phyloP scores from a whole-genome alignment of 352 stramenopile species.

The Phytophthora fragariaefolia region DNA sequence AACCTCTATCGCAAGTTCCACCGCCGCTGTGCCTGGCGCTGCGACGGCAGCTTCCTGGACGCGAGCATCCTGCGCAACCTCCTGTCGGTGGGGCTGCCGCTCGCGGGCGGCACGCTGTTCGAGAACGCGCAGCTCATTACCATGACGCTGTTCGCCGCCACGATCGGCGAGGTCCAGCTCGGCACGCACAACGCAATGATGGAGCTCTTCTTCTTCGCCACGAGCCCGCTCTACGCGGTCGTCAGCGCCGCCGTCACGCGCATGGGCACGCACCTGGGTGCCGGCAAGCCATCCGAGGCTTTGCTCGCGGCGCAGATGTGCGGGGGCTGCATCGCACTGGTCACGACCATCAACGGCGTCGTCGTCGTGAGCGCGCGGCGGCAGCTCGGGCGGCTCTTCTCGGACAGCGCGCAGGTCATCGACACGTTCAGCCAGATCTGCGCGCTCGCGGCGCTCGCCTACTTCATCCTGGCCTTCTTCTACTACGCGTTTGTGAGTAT shows the following conservation, averaged over 20 bases:
- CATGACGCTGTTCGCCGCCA: conserved; percentile 78
- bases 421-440: conserved; percentile 69
- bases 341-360: conserved; percentile 52
- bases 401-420: conserved; percentile 66
- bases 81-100: conserved; percentile 56
- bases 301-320: conserved; percentile 66
- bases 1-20: conserved; percentile 61
- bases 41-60: conserved; percentile 60
- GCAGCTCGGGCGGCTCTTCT: conserved; percentile 76
- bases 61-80: conserved; percentile 50
- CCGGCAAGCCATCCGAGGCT: conserved; percentile 44
- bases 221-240: conserved; percentile 75
- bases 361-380: conserved; percentile 52
- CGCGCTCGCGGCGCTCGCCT: conserved; percentile 61
- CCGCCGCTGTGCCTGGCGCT: conserved; percentile 60
- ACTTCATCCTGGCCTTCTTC: conserved; percentile 82
- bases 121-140: conserved; percentile 84
- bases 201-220: conserved; percentile 87
- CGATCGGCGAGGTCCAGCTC: conserved; percentile 75
- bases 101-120: conserved; percentile 69
- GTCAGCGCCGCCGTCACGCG: conserved; percentile 67
- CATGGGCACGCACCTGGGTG: conserved; percentile 70
- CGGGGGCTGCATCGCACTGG: conserved; percentile 45
- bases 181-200: conserved; percentile 87
- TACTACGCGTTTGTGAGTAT: conserved; percentile 75